Conservation (phyloP, 2,329 filamentous ascomycete genomes). For the Aspergillus cejpii region DNA sequence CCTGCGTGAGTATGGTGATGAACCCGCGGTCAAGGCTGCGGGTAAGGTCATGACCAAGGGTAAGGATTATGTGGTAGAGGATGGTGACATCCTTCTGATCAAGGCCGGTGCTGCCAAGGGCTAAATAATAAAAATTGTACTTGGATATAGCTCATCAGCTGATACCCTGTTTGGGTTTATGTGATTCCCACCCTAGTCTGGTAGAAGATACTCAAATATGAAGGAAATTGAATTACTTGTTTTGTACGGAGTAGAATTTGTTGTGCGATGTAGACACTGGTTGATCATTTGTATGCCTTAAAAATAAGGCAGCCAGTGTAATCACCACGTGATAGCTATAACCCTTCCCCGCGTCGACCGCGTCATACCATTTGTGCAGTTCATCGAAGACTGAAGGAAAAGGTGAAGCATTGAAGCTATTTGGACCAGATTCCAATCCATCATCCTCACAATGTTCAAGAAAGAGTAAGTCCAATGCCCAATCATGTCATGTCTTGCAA, state of each 20-base stretch:
- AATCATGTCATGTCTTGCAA: not conserved
- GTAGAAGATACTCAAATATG: not conserved
- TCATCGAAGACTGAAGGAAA: not conserved
- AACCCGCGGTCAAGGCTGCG: conserved; percentile 80
- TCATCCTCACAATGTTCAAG: conserved; percentile 65
- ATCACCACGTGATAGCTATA: conserved; percentile 13
- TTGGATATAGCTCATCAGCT: not conserved
- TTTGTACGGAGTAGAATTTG: too few relatives aligned
- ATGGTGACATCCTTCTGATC: conserved; percentile 66
- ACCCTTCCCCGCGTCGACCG: conserved; percentile 23
- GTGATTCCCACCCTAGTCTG: conserved; percentile 1
- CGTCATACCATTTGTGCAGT: conserved; percentile 18
- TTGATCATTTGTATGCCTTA: not conserved
- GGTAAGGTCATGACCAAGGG: conserved; percentile 98
- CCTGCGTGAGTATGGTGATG: conserved; percentile 81
- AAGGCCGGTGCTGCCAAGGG: conserved; percentile 56
- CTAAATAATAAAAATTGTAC: conserved; percentile 23
- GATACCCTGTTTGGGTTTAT: conserved; percentile 2
- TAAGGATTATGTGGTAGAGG: conserved; percentile 71
- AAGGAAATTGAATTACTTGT: not conserved
- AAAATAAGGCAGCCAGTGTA: not conserved
- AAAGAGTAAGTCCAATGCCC: conserved; percentile 63
- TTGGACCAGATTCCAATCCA: conserved; percentile 1
- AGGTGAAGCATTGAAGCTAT: not conserved
- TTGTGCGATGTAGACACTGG: too few relatives aligned